Evolutionary conservation across 495 filamentous ascomycete species (phyloP).

Genomic region (Daldinia childiae): DNA sequence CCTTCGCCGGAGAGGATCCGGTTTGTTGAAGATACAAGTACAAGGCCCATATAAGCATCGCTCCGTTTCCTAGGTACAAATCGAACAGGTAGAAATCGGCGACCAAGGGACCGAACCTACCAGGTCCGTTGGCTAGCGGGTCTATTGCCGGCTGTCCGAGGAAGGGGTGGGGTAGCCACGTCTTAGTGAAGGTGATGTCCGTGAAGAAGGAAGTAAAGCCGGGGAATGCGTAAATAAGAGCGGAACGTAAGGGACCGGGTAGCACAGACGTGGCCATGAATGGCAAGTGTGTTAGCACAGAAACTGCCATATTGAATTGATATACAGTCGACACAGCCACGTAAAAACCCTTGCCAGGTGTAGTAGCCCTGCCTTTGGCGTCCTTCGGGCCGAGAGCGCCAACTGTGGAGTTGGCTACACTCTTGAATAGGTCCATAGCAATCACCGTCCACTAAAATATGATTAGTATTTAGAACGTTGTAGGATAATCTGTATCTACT

Average conservation of each 20-base stretch:
- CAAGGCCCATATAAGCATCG: slow-evolving; percentile 65
- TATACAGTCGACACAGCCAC: slow-evolving; percentile 62
- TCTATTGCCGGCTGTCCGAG: slow-evolving; percentile 37
- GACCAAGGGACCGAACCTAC: slow-evolving; percentile 59
- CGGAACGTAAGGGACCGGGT: slow-evolving; percentile 42
- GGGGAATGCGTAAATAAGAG: slow-evolving; percentile 54
- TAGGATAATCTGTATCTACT: not conserved
- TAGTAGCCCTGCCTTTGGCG: slow-evolving; percentile 39
- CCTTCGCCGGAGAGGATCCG: slow-evolving; percentile 31
- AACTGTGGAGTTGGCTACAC: slow-evolving; percentile 35
- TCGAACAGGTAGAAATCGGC: slow-evolving; percentile 68
- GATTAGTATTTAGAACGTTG: slow-evolving; percentile 1
- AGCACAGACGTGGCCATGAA: slow-evolving; percentile 55
- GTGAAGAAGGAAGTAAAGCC: slow-evolving; percentile 52
- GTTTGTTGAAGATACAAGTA: slow-evolving; percentile 55
- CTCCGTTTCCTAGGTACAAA: slow-evolving; percentile 60
- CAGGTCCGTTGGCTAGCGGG: slow-evolving; percentile 45
- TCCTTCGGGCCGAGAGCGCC: slow-evolving; percentile 39
- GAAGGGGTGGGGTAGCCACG: slow-evolving; percentile 43
- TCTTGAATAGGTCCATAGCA: slow-evolving; percentile 48
- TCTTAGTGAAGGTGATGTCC: slow-evolving; percentile 52
- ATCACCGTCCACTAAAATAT: slow-evolving; percentile 49
- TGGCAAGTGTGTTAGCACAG: slow-evolving; percentile 57
- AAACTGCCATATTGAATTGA: slow-evolving; percentile 59
- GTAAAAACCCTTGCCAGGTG: slow-evolving; percentile 46